Percentiles rank a stretch among this genome's conserved stretches.
Evolutionary conservation across 2,329 filamentous ascomycete genomes (phyloP).

Genomic region (Penicillium digitatum): DNA sequence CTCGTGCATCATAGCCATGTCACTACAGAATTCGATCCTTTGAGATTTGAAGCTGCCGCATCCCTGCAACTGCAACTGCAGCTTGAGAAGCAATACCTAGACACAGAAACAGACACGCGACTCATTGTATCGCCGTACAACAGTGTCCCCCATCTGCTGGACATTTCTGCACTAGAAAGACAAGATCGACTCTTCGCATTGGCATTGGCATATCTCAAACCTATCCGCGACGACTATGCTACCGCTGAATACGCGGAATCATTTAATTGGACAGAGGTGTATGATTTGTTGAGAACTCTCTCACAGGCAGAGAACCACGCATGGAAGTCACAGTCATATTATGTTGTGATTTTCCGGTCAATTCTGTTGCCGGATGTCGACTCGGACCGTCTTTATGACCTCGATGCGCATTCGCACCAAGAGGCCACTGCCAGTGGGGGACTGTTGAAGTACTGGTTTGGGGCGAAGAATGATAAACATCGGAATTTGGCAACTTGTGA

Average conservation of each 20-base stretch:
- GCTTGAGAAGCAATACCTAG: neutral
- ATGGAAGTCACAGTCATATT: constrained; percentile 67
- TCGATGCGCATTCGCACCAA: constrained; percentile 74
- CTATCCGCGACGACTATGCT: constrained; percentile 67
- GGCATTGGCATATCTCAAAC: constrained; percentile 62
- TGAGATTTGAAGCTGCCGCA: constrained; percentile 36
- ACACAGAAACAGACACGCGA: constrained; percentile 26
- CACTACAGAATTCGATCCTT: constrained; percentile 32
- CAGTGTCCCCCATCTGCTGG: constrained; percentile 65
- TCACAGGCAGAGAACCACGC: constrained; percentile 44
- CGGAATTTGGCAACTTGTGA: constrained; percentile 78
- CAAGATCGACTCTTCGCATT: constrained; percentile 67
- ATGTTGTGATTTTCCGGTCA: constrained; percentile 80
- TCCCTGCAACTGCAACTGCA: constrained; percentile 29
- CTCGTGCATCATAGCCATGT: constrained; percentile 33
- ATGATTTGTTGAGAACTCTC: constrained; percentile 53
- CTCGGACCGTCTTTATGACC: constrained; percentile 61
- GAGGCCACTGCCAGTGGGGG: constrained; percentile 78
- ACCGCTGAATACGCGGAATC: constrained; percentile 67
- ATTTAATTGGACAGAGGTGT: constrained; percentile 74
- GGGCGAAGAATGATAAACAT: constrained; percentile 63
- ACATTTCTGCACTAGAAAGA: constrained; percentile 62
- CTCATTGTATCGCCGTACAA: constrained; percentile 74
- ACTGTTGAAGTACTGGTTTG: constrained; percentile 93
- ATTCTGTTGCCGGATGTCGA: constrained; percentile 64